phyloP scores from a whole-genome alignment of 805 yeast genomes.

The Maudiozyma serrabonitensis region DNA sequence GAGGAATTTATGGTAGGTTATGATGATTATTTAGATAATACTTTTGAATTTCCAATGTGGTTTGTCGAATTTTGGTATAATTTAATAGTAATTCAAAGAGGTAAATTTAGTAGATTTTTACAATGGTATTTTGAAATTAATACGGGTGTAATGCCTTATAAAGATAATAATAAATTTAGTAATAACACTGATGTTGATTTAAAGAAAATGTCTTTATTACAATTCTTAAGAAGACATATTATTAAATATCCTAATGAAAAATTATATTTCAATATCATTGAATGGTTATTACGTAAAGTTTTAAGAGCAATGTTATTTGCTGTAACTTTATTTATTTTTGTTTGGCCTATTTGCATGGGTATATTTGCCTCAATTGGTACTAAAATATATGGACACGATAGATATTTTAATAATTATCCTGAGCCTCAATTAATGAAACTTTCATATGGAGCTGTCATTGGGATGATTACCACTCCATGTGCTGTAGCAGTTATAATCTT shows the following conservation, averaged over 20 bases:
- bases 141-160: conserved; percentile 4
- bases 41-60: conserved; percentile 1
- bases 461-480: conserved; percentile 13
- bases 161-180: conserved; percentile 1
- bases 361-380: conserved; percentile 18
- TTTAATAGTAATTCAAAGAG: not conserved
- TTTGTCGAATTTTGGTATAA: not conserved
- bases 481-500: conserved; percentile 10
- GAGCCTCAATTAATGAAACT: conserved; percentile 18
- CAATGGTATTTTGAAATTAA: conserved; percentile 10
- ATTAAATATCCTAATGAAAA: conserved; percentile 8
- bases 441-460: conserved; percentile 15
- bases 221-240: conserved; percentile 1
- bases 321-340: conserved; percentile 10
- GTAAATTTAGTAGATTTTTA: not conserved
- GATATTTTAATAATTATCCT: conserved; percentile 12
- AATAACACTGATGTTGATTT: not conserved
- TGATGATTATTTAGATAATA: conserved; percentile 8
- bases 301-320: conserved; percentile 11
- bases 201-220: not conserved
- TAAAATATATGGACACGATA: conserved; percentile 11
- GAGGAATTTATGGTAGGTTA: conserved; percentile 17
- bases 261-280: conserved; percentile 7
- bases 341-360: conserved; percentile 24
- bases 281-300: conserved; percentile 13